Conservation (phyloP, 106 monocot genomes). For the Allium sativum region DNA sequence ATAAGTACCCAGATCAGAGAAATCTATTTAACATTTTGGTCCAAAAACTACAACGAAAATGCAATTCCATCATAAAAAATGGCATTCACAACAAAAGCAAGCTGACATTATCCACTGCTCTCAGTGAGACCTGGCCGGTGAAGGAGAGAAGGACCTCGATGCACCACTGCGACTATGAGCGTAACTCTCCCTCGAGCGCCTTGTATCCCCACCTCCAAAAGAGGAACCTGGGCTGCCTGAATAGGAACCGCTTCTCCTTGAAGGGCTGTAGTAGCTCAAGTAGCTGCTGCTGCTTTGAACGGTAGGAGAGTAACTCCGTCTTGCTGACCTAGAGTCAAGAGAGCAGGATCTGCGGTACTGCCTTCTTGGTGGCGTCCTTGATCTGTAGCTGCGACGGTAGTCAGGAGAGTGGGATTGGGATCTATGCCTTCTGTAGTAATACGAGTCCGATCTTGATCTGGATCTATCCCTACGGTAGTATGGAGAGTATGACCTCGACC, state of each 20-base stretch:
- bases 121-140: not conserved
- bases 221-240: constrained; percentile 17
- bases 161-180: constrained; percentile 31
- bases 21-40: no score
- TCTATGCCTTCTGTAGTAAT: constrained; percentile 5
- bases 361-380: constrained; percentile 5
- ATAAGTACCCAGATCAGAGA: no score
- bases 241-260: not conserved
- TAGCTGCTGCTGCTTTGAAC: constrained; percentile 14
- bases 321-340: constrained; percentile 33
- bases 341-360: constrained; percentile 24
- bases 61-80: no score
- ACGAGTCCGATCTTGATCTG: constrained; percentile 19
- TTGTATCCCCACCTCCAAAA: constrained; percentile 4
- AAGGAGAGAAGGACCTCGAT: constrained; percentile 17
- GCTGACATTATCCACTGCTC: no score
- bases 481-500: constrained; percentile 24
- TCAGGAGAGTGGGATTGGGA: constrained; percentile 16
- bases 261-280: constrained; percentile 6
- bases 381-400: constrained; percentile 1
- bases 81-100: no score
- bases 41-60: no score
- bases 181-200: constrained; percentile 48
- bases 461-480: constrained; percentile 1
- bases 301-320: constrained; percentile 6